Evolutionary conservation across 2,329 filamentous ascomycete genomes (phyloP), one percentile per base, ranked within the genome.

Genomic region (Paecilomyces sp.): DNA sequence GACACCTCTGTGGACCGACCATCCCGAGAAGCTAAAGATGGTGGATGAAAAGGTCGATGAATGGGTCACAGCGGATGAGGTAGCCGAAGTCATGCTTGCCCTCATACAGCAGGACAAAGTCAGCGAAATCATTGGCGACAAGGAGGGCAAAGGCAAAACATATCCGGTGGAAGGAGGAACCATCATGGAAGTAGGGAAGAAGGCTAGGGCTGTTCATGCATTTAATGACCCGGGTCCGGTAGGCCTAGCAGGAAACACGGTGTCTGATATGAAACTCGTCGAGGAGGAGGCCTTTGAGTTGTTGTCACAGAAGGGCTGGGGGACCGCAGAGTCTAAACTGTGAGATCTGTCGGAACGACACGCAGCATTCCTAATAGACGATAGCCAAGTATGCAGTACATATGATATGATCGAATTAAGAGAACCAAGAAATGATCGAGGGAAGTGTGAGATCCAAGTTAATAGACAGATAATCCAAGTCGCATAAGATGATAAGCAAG

Each of bases 61-160:
- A 60, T 87, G 84, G 84, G 83, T 85, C 13, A 82, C 79, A n/a
- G 77, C 84, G 0, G 83, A 86, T 64, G 82, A 86, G 64, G 84
- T 87, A 0, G 84, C 83, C 0, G 75, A 80, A 51, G 81, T 81
- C 2, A 86, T 87, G 84, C 62, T 85, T 59, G 75, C 78, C 47
- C 79, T 83, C 59, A 71, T 85, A 41, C 80, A 83, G 62, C 80
- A 83, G 54, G 71, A 78, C 3, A 73, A 76, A 31, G 71, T 78
- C 24, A 70, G 70, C 59, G 68, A 71, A 60, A 70, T 67, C 24
- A 74, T 72, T 56, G 72, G 72, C 2, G 68, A 74, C 60, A 66
- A 65, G 36, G 64, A 65, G 9, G 69, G 69, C n/a, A 63, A 63
- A 24, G 72, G 68, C 1, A 64, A 59, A 6, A 67, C 69, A 51